A percentile compares a stretch with the other conserved stretches of the same genome.
These are phyloP conservation scores for Flaveria trinervia DNA, from an alignment of 129 eudicot species.

Conservation along the genomic window DNA sequence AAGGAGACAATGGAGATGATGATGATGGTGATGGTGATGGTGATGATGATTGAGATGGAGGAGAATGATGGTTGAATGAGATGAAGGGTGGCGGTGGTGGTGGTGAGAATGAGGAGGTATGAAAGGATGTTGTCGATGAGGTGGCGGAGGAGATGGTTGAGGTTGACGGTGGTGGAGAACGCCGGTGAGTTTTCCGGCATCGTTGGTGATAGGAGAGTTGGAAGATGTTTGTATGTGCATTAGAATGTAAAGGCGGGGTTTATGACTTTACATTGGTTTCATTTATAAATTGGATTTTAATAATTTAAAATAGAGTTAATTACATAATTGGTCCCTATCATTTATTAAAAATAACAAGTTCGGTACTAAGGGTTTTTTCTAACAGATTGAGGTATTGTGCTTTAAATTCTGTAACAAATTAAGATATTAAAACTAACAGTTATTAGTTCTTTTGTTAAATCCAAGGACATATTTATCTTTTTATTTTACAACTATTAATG, in stretches of 20 bases:
- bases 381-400: too few relatives aligned
- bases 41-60: not conserved
- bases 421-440: too few relatives aligned
- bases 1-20: conserved; percentile 37
- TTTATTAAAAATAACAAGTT: too few relatives aligned
- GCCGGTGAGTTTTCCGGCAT: conserved; percentile 3
- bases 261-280: not conserved
- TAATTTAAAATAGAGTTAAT: too few relatives aligned
- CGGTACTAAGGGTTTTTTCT: too few relatives aligned
- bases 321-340: too few relatives aligned
- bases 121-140: conserved; percentile 35
- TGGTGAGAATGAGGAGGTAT: conserved; percentile 30
- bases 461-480: too few relatives aligned
- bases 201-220: not conserved
- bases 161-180: conserved; percentile 34
- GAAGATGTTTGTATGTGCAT: not conserved
- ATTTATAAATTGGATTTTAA: not conserved
- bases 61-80: conserved; percentile 28
- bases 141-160: conserved; percentile 42
- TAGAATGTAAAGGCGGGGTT: not conserved
- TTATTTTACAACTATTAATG: too few relatives aligned
- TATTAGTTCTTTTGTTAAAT: too few relatives aligned
- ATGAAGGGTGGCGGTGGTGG: conserved; percentile 11
- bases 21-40: not conserved
- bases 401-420: too few relatives aligned